These are phyloP conservation scores for Boletellus sp. DNA, from an alignment of 768 basidiomycete species.

Conservation along the genomic window DNA sequence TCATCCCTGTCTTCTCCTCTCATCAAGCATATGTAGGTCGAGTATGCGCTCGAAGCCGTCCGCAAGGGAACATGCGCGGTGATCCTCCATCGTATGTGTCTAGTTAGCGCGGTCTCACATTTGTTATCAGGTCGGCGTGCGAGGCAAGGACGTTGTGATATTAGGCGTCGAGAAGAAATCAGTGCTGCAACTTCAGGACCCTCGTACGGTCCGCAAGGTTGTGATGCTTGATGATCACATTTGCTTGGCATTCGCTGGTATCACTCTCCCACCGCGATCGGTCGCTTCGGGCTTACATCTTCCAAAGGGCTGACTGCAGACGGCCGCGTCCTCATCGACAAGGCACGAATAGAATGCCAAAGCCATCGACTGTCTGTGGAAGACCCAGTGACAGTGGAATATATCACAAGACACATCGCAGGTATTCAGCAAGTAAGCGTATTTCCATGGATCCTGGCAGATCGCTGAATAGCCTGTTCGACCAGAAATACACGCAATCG, in stretches of 20 bases:
- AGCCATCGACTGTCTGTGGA: slow-evolving; percentile 96
- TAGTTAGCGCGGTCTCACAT: slow-evolving; percentile 2
- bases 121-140: slow-evolving; percentile 77
- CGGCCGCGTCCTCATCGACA: slow-evolving; percentile 96
- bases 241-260: slow-evolving; percentile 96
- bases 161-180: slow-evolving; percentile 99
- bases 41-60: slow-evolving; percentile 98
- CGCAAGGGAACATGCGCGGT: slow-evolving; percentile 97
- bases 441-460: not conserved
- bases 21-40: slow-evolving; percentile 61
- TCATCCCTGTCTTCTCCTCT: slow-evolving; percentile 12
- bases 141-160: slow-evolving; percentile 92
- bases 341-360: slow-evolving; percentile 96
- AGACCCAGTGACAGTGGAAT: slow-evolving; percentile 97
- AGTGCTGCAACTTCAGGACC: slow-evolving; percentile 94
- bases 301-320: slow-evolving; percentile 88
- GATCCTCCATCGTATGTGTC: slow-evolving; percentile 23
- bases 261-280: slow-evolving; percentile 19
- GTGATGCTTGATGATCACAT: slow-evolving; percentile 98
- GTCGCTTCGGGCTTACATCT: slow-evolving; percentile 8
- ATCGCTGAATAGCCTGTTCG: not conserved
- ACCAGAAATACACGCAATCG: slow-evolving; percentile 93
- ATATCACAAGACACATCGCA: slow-evolving; percentile 96
- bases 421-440: slow-evolving; percentile 91
- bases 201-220: slow-evolving; percentile 94